Evolutionary conservation across 139 green algal species (phyloP), one percentile per base, ranked within the genome.

Genomic region (Chlorella sorokiniana): DNA sequence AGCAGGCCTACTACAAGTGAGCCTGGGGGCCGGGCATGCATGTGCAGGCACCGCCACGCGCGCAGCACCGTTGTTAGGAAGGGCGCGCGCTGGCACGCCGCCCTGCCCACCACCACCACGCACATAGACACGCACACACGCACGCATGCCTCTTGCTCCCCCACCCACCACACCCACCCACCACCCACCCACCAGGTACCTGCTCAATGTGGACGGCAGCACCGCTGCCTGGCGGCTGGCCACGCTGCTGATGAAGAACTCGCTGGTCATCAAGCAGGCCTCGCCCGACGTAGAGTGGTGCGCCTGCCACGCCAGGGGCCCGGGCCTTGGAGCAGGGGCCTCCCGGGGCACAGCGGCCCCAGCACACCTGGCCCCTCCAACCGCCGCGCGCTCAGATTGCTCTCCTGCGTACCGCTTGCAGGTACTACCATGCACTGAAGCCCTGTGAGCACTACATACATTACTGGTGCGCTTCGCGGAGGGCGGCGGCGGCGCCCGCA

Each of bases 391-490:
- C 7, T 18, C 52, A 14, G 3, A 3, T 27, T 33, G 1, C 56
- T 8, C 25, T 33, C 56, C 56, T 27, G 2, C 7, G 3, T n/a
- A 11, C 61, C n/a, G n/a, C n/a, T n/a, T n/a, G 64, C 64, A 71
- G 64, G 64, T 75, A 59, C 41, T 59, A 75, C 68, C 41, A 40
- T 29, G 68, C 68, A 4, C 41, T 75, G 25, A 11, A 38, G 40
- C 68, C 68, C 0, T 75, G 68, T 38, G 68, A 38, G 68, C 68
- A 75, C 68, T 75, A 75, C 68, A 22, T 75, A 25, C 68, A 38
- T 41, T 61, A 51, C 41, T 75, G 68, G 68, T 38, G 41, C n/a
- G n/a, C n/a, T n/a, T n/a, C n/a, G n/a, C n/a, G n/a, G n/a, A n/a
- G n/a, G n/a, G n/a, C n/a, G n/a, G n/a, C n/a, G n/a, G n/a, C n/a